Conservation (phyloP, 257 asterid genomes). For the Nicotiana otophora region DNA sequence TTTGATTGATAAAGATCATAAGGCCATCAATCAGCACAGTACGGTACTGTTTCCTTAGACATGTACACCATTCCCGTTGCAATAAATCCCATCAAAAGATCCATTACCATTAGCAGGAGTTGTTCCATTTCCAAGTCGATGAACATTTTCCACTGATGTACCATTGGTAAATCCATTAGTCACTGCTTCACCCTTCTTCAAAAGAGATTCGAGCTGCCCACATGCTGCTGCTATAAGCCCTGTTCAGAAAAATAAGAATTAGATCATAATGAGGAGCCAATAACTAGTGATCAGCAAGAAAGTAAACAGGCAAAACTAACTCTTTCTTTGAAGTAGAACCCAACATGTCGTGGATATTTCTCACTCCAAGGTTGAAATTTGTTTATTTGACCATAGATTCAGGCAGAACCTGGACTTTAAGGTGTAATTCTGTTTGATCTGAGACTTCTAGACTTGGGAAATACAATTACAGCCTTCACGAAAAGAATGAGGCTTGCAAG, state of each 20-base stretch:
- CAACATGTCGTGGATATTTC: too few relatives aligned
- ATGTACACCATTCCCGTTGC: conserved; percentile 65
- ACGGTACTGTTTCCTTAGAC: conserved; percentile 25
- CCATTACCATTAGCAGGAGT: conserved; percentile 56
- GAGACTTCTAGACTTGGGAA: too few relatives aligned
- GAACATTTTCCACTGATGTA: conserved; percentile 33
- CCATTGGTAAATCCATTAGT: conserved; percentile 40
- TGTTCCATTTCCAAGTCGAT: conserved; percentile 37
- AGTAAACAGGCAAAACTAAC: too few relatives aligned
- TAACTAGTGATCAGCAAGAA: too few relatives aligned
- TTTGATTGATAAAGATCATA: neutral
- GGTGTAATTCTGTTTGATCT: too few relatives aligned
- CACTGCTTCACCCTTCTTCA: conserved; percentile 34
- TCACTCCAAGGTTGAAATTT: too few relatives aligned
- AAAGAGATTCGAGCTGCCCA: conserved; percentile 52
- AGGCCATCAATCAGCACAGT: neutral
- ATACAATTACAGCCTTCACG: too few relatives aligned
- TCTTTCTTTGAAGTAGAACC: too few relatives aligned
- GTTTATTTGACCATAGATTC: too few relatives aligned
- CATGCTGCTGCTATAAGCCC: conserved; percentile 68
- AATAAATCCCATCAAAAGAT: conserved; percentile 44
- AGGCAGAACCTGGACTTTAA: too few relatives aligned
- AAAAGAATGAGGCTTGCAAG: too few relatives aligned
- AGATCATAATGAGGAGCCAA: neutral
- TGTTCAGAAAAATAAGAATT: conserved; percentile 20